phyloP scores from a whole-genome alignment of 1,284 basidiomycete genomes.

The Cutaneotrichosporon mucoides region DNA sequence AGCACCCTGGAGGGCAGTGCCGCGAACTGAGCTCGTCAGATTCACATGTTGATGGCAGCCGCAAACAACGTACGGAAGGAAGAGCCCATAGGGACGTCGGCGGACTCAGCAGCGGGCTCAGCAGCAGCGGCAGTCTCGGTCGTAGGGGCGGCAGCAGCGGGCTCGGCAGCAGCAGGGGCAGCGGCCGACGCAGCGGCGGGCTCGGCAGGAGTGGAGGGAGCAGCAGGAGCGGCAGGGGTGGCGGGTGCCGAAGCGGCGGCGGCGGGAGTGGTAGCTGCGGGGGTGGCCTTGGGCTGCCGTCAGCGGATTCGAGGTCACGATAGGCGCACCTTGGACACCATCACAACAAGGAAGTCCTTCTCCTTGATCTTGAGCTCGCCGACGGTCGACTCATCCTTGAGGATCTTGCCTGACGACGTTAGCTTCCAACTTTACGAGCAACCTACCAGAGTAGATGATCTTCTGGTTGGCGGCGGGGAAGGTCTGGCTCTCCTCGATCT shows the following conservation, averaged over 20 bases:
- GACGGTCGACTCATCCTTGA: slow-evolving; percentile 82
- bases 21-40: slow-evolving; percentile 55
- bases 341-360: slow-evolving; percentile 97
- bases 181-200: slow-evolving; percentile 26
- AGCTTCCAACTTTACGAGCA: too few species aligned
- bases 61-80: slow-evolving; percentile 34
- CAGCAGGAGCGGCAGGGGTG: slow-evolving; percentile 28
- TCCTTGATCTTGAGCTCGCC: slow-evolving; percentile 91
- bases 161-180: slow-evolving; percentile 30
- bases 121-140: slow-evolving; percentile 37
- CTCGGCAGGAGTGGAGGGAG: slow-evolving; percentile 26
- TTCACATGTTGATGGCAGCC: too few species aligned
- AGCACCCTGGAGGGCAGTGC: slow-evolving; percentile 66
- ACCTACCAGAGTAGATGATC: slow-evolving; percentile 85
- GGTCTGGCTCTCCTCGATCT: slow-evolving; percentile 69
- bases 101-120: slow-evolving; percentile 17
- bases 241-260: slow-evolving; percentile 34
- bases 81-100: slow-evolving; percentile 24
- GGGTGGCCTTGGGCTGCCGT: slow-evolving; percentile 41
- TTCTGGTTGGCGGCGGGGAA: slow-evolving; percentile 75
- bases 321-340: slow-evolving; percentile 77
- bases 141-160: slow-evolving; percentile 26
- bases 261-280: slow-evolving; percentile 37
- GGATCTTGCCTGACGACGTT: slow-evolving; percentile 71
- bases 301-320: not conserved